Percentiles rank a stretch among this genome's conserved stretches.
Evolutionary conservation across 805 yeast genomes (phyloP).

Genomic region (Kodamaea leandrae): DNA sequence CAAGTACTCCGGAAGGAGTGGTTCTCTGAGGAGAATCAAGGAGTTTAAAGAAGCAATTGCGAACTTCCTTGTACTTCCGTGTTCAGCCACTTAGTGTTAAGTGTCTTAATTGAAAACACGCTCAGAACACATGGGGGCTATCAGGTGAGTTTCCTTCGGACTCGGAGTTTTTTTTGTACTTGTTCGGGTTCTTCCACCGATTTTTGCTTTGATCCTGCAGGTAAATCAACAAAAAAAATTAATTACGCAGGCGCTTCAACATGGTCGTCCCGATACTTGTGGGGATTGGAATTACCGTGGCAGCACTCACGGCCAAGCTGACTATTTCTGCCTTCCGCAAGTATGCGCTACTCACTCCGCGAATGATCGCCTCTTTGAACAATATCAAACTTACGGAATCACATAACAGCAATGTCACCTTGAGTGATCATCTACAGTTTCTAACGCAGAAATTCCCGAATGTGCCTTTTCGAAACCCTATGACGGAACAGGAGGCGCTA

Average conservation of each 20-base stretch:
- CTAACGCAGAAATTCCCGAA: constrained; percentile 19
- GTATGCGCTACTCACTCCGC: constrained; percentile 29
- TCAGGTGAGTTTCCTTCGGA: constrained; percentile 9
- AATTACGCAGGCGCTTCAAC: background rate
- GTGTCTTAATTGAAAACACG: too few species aligned
- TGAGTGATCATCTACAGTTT: constrained; percentile 14
- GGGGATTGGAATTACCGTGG: constrained; percentile 53
- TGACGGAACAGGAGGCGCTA: constrained; percentile 46
- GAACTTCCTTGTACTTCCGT: too few species aligned
- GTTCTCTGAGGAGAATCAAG: too few species aligned
- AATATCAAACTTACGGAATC: constrained; percentile 19
- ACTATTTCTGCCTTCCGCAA: constrained; percentile 29
- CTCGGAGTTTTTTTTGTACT: constrained; percentile 12
- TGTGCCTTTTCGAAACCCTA: constrained; percentile 32
- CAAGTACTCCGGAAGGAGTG: too few species aligned
- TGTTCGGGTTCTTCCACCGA: background rate
- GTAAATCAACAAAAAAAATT: background rate
- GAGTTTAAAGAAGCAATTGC: too few species aligned
- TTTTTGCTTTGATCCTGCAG: background rate
- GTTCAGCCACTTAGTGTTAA: too few species aligned
- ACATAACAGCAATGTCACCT: background rate
- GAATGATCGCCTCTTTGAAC: constrained; percentile 36
- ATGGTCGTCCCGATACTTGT: constrained; percentile 48
- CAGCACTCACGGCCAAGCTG: constrained; percentile 45
- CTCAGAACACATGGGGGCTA: background rate